A percentile compares a stretch with the other conserved stretches of the same genome.
Evolutionary conservation across 768 basidiomycete genomes (phyloP).

Genomic region (Termitomyces bulborhizus): DNA sequence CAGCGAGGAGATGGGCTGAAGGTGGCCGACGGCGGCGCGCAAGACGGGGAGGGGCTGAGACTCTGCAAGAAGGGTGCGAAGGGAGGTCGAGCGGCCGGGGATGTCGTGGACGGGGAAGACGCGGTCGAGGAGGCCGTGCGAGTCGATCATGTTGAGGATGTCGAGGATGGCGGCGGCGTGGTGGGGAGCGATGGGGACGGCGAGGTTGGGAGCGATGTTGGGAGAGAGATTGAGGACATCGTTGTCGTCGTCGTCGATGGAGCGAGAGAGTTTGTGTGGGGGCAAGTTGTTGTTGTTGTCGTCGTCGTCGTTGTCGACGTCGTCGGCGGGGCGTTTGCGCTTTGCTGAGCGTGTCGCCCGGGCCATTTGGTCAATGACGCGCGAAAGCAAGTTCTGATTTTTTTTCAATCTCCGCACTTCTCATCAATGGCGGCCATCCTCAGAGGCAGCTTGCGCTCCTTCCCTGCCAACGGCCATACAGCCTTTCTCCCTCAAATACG

Average conservation of each 20-base stretch:
- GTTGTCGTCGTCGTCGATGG: neutral
- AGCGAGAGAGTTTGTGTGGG: slow-evolving; percentile 38
- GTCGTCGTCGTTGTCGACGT: slow-evolving; percentile 38
- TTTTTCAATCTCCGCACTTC: slow-evolving; percentile 25
- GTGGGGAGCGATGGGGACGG: neutral
- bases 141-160: slow-evolving; percentile 60
- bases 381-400: neutral
- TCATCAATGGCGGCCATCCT: slow-evolving; percentile 24
- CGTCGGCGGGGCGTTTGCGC: slow-evolving; percentile 56
- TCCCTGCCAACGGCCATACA: slow-evolving; percentile 68
- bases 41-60: slow-evolving; percentile 50
- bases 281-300: slow-evolving; percentile 13
- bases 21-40: slow-evolving; percentile 58
- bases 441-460: slow-evolving; percentile 43
- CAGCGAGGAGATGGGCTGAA: slow-evolving; percentile 62
- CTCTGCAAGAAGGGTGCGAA: slow-evolving; percentile 50
- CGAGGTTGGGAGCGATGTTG: neutral
- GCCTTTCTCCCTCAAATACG: slow-evolving; percentile 73
- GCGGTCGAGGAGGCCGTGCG: slow-evolving; percentile 74
- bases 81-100: slow-evolving; percentile 34
- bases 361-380: slow-evolving; percentile 42
- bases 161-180: slow-evolving; percentile 53
- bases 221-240: too few relatives aligned
- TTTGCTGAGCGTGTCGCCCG: slow-evolving; percentile 66
- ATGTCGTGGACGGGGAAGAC: slow-evolving; percentile 54